Base-by-base conservation (phyloP, 1,284 basidiomycete genomes). In the Apiotrichum mycotoxinovorans region DNA sequence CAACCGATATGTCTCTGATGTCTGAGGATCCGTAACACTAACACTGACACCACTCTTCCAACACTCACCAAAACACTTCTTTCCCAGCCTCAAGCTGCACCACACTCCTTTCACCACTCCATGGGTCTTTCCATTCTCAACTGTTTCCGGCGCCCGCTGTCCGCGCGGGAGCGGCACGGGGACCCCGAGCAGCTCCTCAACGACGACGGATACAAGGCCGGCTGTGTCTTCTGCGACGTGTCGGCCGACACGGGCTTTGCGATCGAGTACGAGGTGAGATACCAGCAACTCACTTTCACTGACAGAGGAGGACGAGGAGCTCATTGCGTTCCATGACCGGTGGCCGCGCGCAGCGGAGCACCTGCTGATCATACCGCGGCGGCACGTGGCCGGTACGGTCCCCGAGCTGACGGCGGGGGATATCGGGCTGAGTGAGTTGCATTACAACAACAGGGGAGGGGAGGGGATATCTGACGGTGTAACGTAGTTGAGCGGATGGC, bases 301-400 rank as follows among this genome's bases (percentile, higher is more conserved):
- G n/a, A n/a, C n/a, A n/a, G n/a, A n/a, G n/a, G n/a, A 87, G 85
- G 81, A 86, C 64, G 80, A 82, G 1, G 62, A 73, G 3, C 83
- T 84, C 60, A 76, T 86, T 15, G 86, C 83, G 17, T 89, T 89
- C 66, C 71, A 73, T 42, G 87, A 89, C 71, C 79, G 81, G 64
- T 70, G 51, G 38, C 87, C 87, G 8, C 82, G 84, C 2, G 81
- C 86, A 22, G 64, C 71, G 41, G 76, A 83, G 42, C 88, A 89
- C 71, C 74, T 87, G 20, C 81, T 85, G 45, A 78, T 89, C 22
- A 81, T 87, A 43, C 86, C 88, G 2, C 83, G 82, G 63, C 64
- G 57, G 10, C 88, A 89, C 65, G 80, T 84, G 38, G 62, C 67
- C 80, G 82, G 70, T 40, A 84, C 81, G 45, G 81, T 87, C n/a